Evolutionary conservation across 2,329 filamentous ascomycete species (phyloP), one percentile per base, ranked within the genome.

Genomic region (Talaromyces sp.): DNA sequence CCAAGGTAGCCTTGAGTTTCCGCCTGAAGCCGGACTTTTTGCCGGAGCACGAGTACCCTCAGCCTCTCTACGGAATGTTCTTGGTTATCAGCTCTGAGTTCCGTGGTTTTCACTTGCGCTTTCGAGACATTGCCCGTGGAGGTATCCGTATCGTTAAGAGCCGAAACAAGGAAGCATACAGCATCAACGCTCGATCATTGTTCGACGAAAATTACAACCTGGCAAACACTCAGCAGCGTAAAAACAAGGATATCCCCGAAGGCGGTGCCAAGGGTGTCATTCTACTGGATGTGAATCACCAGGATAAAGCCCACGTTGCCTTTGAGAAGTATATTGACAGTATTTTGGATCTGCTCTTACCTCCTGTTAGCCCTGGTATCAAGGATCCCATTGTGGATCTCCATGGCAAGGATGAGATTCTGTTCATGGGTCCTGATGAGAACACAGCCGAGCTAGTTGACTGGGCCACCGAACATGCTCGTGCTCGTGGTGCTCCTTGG

Each of bases 291-390:
- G 86, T 90, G 58, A 88, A 92, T 71, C 91, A 97, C 75, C 94
- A 99, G 75, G 91, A 97, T 74, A 95, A 93, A 77, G 88, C 88
- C 16, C 84, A 83, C 43, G 91, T 96, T 57, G 93, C 94, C 2
- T 99, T 99, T 65, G 93, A 99, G 79, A 99, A 99, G 81, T 99
- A 99, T 77, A 99, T 99, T 67, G 94, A 99, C 79, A 96, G 91
- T 71, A 97, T 99, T 67, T 82, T 99, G 70, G 94, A 99, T 74
- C 85, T 99, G 58, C 85, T 99, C 33, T 82, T 99, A 42, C 91
- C 90, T 10, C 91, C 94, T 0, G 83, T 86, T 65, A 96, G 91
- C 52, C 94, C 94, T 10, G 94, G 94, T 60, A 99, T 99, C 82
- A 99, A 99, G 81, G 96, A 99, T 69, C 94, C 94, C 1, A 92